Conservation (phyloP, 306 rosid species). For the Pueraria montana region DNA sequence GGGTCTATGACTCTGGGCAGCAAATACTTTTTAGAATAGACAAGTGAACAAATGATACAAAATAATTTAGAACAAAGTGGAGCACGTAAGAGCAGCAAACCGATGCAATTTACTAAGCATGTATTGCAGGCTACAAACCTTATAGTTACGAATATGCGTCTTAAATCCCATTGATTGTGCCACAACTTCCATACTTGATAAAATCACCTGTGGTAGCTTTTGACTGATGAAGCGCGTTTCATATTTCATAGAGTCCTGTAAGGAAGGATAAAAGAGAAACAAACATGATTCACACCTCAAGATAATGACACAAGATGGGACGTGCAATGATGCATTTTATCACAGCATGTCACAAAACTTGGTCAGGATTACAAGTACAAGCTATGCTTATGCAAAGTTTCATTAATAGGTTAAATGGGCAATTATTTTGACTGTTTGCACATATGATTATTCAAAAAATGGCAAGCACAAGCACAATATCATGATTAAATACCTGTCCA, state of each 20-base stretch:
- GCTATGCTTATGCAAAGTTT: constrained; percentile 15
- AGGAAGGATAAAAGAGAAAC: constrained; percentile 11
- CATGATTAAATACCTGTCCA: constrained; percentile 66
- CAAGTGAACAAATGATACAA: constrained; percentile 20
- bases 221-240: constrained; percentile 87
- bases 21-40: constrained; percentile 2
- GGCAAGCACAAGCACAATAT: constrained; percentile 14
- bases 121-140: constrained; percentile 59
- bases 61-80: constrained; percentile 10
- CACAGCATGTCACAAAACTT: constrained; percentile 25
- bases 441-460: constrained; percentile 18
- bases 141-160: constrained; percentile 89
- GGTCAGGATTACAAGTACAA: not conserved
- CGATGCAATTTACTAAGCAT: not conserved
- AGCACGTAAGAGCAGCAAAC: constrained; percentile 26
- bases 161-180: constrained; percentile 96
- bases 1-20: not conserved
- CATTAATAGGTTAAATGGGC: constrained; percentile 1
- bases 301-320: constrained; percentile 40
- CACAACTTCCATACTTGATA: constrained; percentile 93
- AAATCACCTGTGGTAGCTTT: constrained; percentile 84
- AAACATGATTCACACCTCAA: constrained; percentile 25
- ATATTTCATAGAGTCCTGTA: constrained; percentile 70
- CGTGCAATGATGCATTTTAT: constrained; percentile 8
- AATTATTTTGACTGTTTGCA: constrained; percentile 12